These are phyloP conservation scores for Candida krabiensis DNA, from an alignment of 805 yeast species.

Conservation along the genomic window DNA sequence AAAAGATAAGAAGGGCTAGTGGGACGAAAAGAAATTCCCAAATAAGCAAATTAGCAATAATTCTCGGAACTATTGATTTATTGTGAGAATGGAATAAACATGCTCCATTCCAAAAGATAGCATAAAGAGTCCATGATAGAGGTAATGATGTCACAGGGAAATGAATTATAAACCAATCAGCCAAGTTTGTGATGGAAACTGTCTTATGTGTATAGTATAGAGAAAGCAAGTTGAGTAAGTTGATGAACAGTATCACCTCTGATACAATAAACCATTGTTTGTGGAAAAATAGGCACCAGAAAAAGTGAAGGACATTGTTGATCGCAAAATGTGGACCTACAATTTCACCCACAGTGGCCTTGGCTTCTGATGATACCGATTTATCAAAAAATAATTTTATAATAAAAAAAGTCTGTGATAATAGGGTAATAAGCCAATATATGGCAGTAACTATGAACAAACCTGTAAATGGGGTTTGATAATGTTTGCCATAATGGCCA, in stretches of 20 bases:
- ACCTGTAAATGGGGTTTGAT: constrained; percentile 71
- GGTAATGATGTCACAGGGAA: constrained; percentile 69
- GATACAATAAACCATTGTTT: constrained; percentile 56
- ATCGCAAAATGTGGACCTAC: constrained; percentile 64
- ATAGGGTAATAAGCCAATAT: constrained; percentile 58
- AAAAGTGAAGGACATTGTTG: constrained; percentile 58
- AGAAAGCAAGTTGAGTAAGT: constrained; percentile 57
- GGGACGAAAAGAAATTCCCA: constrained; percentile 80
- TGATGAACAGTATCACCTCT: constrained; percentile 57
- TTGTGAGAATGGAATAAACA: constrained; percentile 64
- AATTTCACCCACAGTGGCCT: constrained; percentile 34
- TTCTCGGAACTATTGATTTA: constrained; percentile 53
- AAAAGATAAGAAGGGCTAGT: constrained; percentile 51
- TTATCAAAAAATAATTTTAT: constrained; percentile 38
- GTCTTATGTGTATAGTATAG: constrained; percentile 63
- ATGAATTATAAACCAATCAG: constrained; percentile 60
- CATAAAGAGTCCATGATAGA: constrained; percentile 69
- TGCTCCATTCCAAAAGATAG: constrained; percentile 85
- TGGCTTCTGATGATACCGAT: constrained; percentile 21
- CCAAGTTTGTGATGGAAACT: constrained; percentile 49
- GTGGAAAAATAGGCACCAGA: constrained; percentile 66
- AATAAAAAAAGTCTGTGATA: constrained; percentile 54
- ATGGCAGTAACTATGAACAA: constrained; percentile 46
- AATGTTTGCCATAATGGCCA: constrained; percentile 43
- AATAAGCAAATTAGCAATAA: constrained; percentile 69